Conservation (phyloP, 345 rosid species). For the Pugionium cornutum region DNA sequence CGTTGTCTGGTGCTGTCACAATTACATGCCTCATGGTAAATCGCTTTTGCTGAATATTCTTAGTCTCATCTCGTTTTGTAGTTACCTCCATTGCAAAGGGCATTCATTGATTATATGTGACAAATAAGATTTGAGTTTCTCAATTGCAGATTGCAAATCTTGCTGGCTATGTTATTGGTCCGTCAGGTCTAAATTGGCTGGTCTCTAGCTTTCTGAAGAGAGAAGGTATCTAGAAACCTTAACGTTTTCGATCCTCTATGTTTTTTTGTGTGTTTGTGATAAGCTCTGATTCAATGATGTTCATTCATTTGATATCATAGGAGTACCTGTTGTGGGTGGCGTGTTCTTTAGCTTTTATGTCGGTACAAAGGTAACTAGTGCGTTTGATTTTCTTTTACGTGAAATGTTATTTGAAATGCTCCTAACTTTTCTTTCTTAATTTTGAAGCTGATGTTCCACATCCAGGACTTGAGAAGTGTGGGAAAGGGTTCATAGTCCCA, state of each 20-base stretch:
- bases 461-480: constrained; percentile 50
- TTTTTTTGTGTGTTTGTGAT: neutral
- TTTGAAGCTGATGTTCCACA: constrained; percentile 76
- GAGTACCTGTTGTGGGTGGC: constrained; percentile 58
- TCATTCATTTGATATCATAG: constrained; percentile 42
- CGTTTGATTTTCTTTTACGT: neutral
- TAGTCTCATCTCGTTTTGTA: neutral
- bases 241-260: neutral
- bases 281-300: neutral
- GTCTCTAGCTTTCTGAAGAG: constrained; percentile 57
- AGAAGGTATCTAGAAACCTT: constrained; percentile 54
- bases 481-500: neutral
- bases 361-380: constrained; percentile 69
- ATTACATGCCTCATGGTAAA: constrained; percentile 91
- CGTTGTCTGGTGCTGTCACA: constrained; percentile 79
- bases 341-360: constrained; percentile 69
- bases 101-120: neutral
- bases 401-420: neutral
- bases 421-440: constrained; percentile 1
- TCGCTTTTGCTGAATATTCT: constrained; percentile 11
- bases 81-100: neutral
- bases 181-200: constrained; percentile 76
- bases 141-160: constrained; percentile 82
- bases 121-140: constrained; percentile 7
- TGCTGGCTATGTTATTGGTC: constrained; percentile 89